phyloP scores from a whole-genome alignment of 1,284 basidiomycete genomes.

The Apiotrichum brassicae region DNA sequence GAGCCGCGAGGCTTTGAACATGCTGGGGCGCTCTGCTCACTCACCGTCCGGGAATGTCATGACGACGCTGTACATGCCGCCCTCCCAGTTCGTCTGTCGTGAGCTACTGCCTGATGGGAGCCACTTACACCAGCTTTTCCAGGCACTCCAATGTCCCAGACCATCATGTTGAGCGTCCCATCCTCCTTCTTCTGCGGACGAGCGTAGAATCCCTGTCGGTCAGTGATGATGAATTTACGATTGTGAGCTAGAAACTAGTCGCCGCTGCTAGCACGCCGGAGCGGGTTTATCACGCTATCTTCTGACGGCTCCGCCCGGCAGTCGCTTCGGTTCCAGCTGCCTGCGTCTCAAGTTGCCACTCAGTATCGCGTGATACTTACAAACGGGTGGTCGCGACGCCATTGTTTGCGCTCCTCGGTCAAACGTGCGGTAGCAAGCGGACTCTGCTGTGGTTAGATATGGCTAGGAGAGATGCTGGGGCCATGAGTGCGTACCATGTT shows the following conservation, averaged over 20 bases:
- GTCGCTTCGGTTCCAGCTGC: too few relatives aligned
- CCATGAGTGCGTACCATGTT: too few relatives aligned
- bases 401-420: slow-evolving; percentile 94
- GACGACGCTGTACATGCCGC: slow-evolving; percentile 83
- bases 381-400: slow-evolving; percentile 98
- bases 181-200: slow-evolving; percentile 82
- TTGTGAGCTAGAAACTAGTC: too few relatives aligned
- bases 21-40: slow-evolving; percentile 25
- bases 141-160: slow-evolving; percentile 97
- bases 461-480: too few relatives aligned
- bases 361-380: slow-evolving; percentile 54
- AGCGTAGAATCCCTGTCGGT: slow-evolving; percentile 83
- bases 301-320: too few relatives aligned
- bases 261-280: too few relatives aligned
- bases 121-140: slow-evolving; percentile 69
- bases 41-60: slow-evolving; percentile 94
- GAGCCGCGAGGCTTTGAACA: too few relatives aligned
- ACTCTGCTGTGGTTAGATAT: not conserved
- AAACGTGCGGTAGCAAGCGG: slow-evolving; percentile 39
- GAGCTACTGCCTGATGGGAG: slow-evolving; percentile 8
- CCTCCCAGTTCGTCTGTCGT: slow-evolving; percentile 88
- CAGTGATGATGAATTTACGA: too few relatives aligned
- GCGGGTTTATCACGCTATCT: too few relatives aligned
- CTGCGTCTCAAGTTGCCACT: not conserved
- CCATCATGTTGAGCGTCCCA: slow-evolving; percentile 91